phyloP scores from a whole-genome alignment of 192 early-diverging fungal genomes.

The Backusella australiensis region DNA sequence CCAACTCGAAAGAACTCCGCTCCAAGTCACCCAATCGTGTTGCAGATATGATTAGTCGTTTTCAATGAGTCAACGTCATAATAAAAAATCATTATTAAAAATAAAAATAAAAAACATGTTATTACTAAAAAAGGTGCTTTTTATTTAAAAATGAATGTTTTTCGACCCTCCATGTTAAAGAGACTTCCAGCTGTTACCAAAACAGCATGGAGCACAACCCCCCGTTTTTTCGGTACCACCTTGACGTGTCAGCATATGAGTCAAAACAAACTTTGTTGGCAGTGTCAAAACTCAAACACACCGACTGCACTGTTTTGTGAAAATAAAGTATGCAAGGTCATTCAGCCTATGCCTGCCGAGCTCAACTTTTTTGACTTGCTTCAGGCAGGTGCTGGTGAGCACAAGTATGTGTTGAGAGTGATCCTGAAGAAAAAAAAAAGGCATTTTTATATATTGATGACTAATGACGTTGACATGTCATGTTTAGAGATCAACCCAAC shows the following conservation, averaged over 20 bases:
- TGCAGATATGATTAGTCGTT: constrained; percentile 16
- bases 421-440: neutral
- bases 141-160: neutral
- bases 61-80: neutral
- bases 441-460: neutral
- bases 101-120: neutral
- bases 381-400: constrained; percentile 23
- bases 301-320: constrained; percentile 54
- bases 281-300: constrained; percentile 48
- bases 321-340: constrained; percentile 50
- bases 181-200: neutral
- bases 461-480: neutral
- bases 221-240: neutral
- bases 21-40: constrained; percentile 18
- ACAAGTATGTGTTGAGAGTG: constrained; percentile 15
- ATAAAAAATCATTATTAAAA: neutral
- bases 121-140: constrained; percentile 6
- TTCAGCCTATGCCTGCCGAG: constrained; percentile 52
- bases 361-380: constrained; percentile 64
- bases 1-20: constrained; percentile 12
- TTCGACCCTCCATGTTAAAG: neutral
- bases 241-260: neutral
- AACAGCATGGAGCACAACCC: neutral
- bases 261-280: constrained; percentile 56
- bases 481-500: constrained; percentile 37